These are phyloP conservation scores for Paradendryphiella salina DNA, from an alignment of 2,329 filamentous ascomycete species.

Conservation along the genomic window DNA sequence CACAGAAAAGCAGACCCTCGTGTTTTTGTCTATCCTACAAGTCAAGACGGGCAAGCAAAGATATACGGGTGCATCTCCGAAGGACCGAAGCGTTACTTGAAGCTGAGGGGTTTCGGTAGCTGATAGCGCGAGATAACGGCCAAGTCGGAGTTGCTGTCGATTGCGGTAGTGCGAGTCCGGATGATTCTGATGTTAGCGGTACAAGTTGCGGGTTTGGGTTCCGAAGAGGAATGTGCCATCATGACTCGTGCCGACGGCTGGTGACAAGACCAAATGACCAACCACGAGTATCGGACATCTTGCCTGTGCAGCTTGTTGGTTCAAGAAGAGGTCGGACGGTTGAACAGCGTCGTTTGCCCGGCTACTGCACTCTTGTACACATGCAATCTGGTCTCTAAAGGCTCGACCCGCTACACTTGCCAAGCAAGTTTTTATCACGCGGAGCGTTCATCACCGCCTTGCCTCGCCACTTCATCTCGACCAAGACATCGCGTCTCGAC, in stretches of 20 bases:
- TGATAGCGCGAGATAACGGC: slow-evolving; percentile 7
- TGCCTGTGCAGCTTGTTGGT: not conserved
- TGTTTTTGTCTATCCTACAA: not conserved
- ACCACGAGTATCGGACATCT: not conserved
- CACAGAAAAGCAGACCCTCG: not conserved
- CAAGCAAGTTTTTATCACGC: not conserved
- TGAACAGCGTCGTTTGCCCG: not conserved
- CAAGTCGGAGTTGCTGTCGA: slow-evolving; percentile 2
- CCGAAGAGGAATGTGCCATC: slow-evolving; percentile 3
- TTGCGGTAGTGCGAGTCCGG: slow-evolving; percentile 1
- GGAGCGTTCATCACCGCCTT: not conserved
- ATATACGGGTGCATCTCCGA: slow-evolving; percentile 2
- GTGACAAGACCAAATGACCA: slow-evolving; percentile 9
- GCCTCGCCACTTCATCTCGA: not conserved
- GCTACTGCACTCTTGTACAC: not conserved
- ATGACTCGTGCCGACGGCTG: slow-evolving; percentile 3
- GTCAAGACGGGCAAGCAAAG: not conserved
- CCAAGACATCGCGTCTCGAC: no score
- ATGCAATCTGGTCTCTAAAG: not conserved
- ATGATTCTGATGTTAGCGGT: slow-evolving; percentile 3
- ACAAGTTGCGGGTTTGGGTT: not conserved
- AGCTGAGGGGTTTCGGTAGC: slow-evolving; percentile 7
- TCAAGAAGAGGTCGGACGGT: not conserved
- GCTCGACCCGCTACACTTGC: slow-evolving; percentile 6
- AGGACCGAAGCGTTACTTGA: slow-evolving; percentile 1